Evolutionary conservation across 768 basidiomycete species (phyloP).

Genomic region (Sistotremastrum suecicum): DNA sequence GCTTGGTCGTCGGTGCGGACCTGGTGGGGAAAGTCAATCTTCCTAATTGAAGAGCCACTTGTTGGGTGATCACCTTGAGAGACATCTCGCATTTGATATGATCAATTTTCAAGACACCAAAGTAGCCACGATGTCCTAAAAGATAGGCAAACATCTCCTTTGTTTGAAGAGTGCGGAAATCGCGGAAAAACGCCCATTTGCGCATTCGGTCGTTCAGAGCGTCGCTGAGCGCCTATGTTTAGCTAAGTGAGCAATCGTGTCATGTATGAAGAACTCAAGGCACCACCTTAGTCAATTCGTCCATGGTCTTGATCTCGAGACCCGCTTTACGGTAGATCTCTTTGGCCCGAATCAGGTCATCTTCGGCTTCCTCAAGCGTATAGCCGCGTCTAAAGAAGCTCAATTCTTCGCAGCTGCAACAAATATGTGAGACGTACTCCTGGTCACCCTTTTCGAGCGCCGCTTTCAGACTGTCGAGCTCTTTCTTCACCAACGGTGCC

Average conservation of each 20-base stretch:
- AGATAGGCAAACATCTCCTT: slow-evolving; percentile 71
- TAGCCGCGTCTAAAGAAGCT: slow-evolving; percentile 41
- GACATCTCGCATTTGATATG: slow-evolving; percentile 50
- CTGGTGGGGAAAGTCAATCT: slow-evolving; percentile 16
- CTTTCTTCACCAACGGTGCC: slow-evolving; percentile 38
- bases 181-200: slow-evolving; percentile 80
- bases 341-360: slow-evolving; percentile 52
- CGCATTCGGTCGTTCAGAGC: slow-evolving; percentile 52
- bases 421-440: slow-evolving; percentile 25
- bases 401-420: slow-evolving; percentile 2
- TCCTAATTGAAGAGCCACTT: neutral
- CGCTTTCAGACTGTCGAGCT: slow-evolving; percentile 46
- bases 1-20: slow-evolving; percentile 77
- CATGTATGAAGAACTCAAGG: neutral
- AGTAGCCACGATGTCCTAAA: slow-evolving; percentile 77
- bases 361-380: slow-evolving; percentile 62
- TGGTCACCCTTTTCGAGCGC: slow-evolving; percentile 56
- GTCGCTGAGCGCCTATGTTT: slow-evolving; percentile 42
- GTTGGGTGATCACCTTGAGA: slow-evolving; percentile 34
- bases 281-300: slow-evolving; percentile 48
- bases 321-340: slow-evolving; percentile 45
- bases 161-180: slow-evolving; percentile 79
- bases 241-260: neutral
- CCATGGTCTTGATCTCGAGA: slow-evolving; percentile 48
- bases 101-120: slow-evolving; percentile 79